Conservation (phyloP, 306 rosid genomes). For the Ceratonia siliqua region DNA sequence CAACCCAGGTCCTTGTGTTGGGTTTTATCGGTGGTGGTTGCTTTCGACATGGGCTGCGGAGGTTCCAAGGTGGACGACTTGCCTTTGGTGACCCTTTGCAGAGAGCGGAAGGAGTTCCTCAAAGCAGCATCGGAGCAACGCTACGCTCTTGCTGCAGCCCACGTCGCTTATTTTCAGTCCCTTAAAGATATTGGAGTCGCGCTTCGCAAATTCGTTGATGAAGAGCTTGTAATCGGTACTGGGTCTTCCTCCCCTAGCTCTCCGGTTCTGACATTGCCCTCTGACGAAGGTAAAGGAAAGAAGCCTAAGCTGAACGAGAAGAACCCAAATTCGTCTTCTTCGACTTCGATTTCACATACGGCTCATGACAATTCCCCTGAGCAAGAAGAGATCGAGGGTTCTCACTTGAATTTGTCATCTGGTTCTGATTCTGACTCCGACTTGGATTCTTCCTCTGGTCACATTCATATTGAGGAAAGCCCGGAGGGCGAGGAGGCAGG, state of each 20-base stretch:
- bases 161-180: constrained; percentile 78
- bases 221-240: constrained; percentile 58
- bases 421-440: constrained; percentile 70
- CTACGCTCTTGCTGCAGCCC: constrained; percentile 91
- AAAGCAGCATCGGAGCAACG: constrained; percentile 81
- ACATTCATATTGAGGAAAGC: constrained; percentile 56
- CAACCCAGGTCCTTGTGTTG: constrained; percentile 22
- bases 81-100: constrained; percentile 79
- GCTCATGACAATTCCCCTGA: constrained; percentile 24
- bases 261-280: constrained; percentile 89
- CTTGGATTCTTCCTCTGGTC: constrained; percentile 53
- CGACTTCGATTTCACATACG: constrained; percentile 57
- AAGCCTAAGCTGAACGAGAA: constrained; percentile 20
- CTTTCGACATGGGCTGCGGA: constrained; percentile 81
- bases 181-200: constrained; percentile 75
- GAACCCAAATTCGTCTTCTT: constrained; percentile 42
- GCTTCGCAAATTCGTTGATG: constrained; percentile 74
- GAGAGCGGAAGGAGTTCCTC: constrained; percentile 65
- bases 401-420: constrained; percentile 71
- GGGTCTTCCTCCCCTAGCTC: constrained; percentile 51
- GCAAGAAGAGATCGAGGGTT: constrained; percentile 45
- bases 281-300: constrained; percentile 60
- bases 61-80: constrained; percentile 81
- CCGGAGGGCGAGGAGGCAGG: constrained; percentile 36
- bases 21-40: constrained; percentile 25